Conservation (phyloP, 352 stramenopile genomes). For the Phytophthora citricola region DNA sequence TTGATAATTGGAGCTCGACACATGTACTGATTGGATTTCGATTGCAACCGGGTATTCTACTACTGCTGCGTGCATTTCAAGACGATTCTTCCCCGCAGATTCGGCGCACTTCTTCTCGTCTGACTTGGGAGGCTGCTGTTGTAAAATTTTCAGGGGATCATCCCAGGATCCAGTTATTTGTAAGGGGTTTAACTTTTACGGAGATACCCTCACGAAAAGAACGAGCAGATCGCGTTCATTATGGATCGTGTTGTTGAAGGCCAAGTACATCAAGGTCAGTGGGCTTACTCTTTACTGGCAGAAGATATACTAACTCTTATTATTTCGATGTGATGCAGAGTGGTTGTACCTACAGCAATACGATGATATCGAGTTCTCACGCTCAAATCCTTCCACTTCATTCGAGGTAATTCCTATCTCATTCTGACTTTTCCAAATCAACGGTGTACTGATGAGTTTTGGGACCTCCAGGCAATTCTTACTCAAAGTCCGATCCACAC, state of each 20-base stretch:
- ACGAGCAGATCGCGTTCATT: slow-evolving; percentile 44
- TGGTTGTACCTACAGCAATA: slow-evolving; percentile 54
- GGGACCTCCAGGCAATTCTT: slow-evolving; percentile 15
- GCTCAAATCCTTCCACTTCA: slow-evolving; percentile 1
- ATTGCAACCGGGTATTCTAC: slow-evolving; percentile 29
- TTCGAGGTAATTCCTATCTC: slow-evolving; percentile 25
- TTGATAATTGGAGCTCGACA: slow-evolving; percentile 7
- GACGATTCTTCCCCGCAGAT: background rate
- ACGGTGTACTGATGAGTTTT: slow-evolving; percentile 15
- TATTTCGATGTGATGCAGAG: slow-evolving; percentile 28
- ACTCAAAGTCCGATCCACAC: slow-evolving; percentile 21
- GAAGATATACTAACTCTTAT: slow-evolving; percentile 7
- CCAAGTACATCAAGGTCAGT: slow-evolving; percentile 32
- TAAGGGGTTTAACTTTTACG: slow-evolving; percentile 48
- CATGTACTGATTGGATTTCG: slow-evolving; percentile 43
- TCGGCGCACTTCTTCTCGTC: background rate
- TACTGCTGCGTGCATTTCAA: slow-evolving; percentile 37
- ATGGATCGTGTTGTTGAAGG: slow-evolving; percentile 14
- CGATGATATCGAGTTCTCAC: slow-evolving; percentile 41
- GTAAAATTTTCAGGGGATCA: slow-evolving; percentile 30
- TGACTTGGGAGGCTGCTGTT: slow-evolving; percentile 27
- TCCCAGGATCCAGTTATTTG: slow-evolving; percentile 5
- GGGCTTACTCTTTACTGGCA: background rate
- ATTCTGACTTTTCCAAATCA: background rate
- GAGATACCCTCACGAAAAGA: slow-evolving; percentile 36